These are phyloP conservation scores for Peltaster fructicola DNA, from an alignment of 2,329 filamentous ascomycete genomes.

Conservation along the genomic window DNA sequence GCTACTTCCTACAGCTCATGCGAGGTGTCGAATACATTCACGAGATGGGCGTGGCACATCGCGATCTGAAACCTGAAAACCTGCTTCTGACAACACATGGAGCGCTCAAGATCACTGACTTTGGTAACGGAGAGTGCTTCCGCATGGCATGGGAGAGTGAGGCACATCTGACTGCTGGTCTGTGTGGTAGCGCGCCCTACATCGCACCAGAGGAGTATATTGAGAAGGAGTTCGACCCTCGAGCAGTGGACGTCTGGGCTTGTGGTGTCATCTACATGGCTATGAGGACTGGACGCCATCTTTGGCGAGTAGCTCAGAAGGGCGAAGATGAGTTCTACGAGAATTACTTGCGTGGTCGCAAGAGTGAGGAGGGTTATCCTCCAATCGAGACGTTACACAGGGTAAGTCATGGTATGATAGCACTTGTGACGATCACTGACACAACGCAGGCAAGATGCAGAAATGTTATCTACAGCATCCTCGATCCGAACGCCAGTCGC, in stretches of 20 bases:
- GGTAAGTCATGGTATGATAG: slow-evolving; percentile 52
- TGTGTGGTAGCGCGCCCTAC: slow-evolving; percentile 92
- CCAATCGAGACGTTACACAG: slow-evolving; percentile 90
- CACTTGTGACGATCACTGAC: slow-evolving; percentile 3
- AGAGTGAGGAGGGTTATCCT: slow-evolving; percentile 87
- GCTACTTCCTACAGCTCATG: slow-evolving; percentile 99
- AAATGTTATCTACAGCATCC: slow-evolving; percentile 96
- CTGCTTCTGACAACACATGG: slow-evolving; percentile 83
- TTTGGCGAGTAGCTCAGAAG: slow-evolving; percentile 94
- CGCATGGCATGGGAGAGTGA: slow-evolving; percentile 99
- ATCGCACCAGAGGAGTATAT: slow-evolving; percentile 94
- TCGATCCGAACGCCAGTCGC: slow-evolving; percentile 82
- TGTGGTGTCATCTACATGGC: slow-evolving; percentile 99
- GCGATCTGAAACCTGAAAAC: slow-evolving; percentile 93
- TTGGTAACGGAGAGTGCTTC: slow-evolving; percentile 97
- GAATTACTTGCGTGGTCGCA: slow-evolving; percentile 78
- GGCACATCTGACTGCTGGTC: slow-evolving; percentile 90
- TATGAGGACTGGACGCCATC: slow-evolving; percentile 87
- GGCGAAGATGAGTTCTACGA: slow-evolving; percentile 96
- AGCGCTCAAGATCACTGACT: slow-evolving; percentile 92
- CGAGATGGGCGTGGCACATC: slow-evolving; percentile 96
- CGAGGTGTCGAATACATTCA: slow-evolving; percentile 97
- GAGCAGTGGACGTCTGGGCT: slow-evolving; percentile 96
- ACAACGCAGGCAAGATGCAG: slow-evolving; percentile 66
- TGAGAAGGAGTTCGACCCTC: slow-evolving; percentile 88